A percentile compares a stretch with the other conserved stretches of the same genome.
These are phyloP conservation scores for Kodamaea arcana DNA, from an alignment of 1,139 yeast genomes.

Conservation along the genomic window DNA sequence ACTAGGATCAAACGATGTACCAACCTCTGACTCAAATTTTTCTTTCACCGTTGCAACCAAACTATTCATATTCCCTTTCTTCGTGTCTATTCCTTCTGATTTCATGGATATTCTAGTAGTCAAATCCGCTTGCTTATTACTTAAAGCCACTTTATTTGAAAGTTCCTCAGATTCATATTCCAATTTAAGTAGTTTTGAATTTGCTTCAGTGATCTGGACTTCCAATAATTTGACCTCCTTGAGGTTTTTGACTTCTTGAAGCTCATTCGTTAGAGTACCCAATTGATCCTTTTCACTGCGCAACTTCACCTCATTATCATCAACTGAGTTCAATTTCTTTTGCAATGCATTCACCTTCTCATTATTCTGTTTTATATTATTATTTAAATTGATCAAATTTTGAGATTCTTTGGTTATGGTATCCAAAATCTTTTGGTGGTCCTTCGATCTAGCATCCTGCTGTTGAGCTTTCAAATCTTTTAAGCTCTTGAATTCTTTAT, in stretches of 20 bases:
- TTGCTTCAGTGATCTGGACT: conserved; percentile 35
- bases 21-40: conserved; percentile 14
- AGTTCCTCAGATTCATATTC: conserved; percentile 56
- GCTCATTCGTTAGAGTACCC: conserved; percentile 26
- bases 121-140: conserved; percentile 57
- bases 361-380: conserved; percentile 29
- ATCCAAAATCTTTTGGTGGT: conserved; percentile 23
- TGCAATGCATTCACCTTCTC: conserved; percentile 31
- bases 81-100: conserved; percentile 12
- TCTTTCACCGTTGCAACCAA: conserved; percentile 15
- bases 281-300: conserved; percentile 37
- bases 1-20: conserved; percentile 17
- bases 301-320: conserved; percentile 37
- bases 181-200: conserved; percentile 32
- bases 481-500: conserved; percentile 4
- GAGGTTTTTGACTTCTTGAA: conserved; percentile 22
- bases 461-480: conserved; percentile 9
- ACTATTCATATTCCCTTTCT: conserved; percentile 17
- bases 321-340: conserved; percentile 30
- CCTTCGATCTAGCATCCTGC: conserved; percentile 1
- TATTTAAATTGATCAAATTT: conserved; percentile 30
- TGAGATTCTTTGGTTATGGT: conserved; percentile 40
- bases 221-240: conserved; percentile 29
- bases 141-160: conserved; percentile 45
- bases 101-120: conserved; percentile 12